A percentile compares a stretch with the other conserved stretches of the same genome.
These are phyloP conservation scores for Parathielavia hyrcaniae DNA, from an alignment of 495 filamentous ascomycete genomes.

Conservation along the genomic window DNA sequence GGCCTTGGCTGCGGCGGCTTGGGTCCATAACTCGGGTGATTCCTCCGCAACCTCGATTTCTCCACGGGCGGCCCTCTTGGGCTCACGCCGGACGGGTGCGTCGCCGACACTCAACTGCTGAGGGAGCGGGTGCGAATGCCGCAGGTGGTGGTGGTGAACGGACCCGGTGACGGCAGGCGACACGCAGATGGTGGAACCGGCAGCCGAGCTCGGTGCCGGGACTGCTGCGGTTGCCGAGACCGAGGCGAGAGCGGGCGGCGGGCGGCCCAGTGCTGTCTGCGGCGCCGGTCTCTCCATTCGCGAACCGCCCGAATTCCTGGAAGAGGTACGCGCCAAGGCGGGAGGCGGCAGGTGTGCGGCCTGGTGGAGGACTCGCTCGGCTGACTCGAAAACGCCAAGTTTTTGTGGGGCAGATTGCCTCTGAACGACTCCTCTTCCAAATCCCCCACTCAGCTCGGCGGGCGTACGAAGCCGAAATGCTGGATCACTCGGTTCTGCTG, in stretches of 20 bases:
- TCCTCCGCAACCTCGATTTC: constrained; percentile 1
- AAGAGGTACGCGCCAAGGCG: constrained; percentile 1
- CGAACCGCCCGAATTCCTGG: background rate
- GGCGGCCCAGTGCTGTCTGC: background rate
- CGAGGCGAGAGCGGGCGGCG: constrained; percentile 4
- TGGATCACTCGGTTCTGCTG: background rate
- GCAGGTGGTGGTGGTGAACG: background rate
- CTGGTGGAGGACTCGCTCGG: background rate
- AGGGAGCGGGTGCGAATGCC: constrained; percentile 10
- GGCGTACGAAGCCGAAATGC: background rate
- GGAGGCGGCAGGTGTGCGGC: background rate
- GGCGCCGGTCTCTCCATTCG: constrained; percentile 9
- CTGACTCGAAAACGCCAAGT: background rate
- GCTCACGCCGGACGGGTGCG: background rate
- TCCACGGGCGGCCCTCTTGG: constrained; percentile 3
- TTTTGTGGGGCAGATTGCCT: too few species aligned
- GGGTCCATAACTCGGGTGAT: constrained; percentile 5
- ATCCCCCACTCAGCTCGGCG: background rate
- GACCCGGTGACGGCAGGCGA: constrained; percentile 15
- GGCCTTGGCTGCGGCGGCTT: background rate
- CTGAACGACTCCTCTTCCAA: background rate
- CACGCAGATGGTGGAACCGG: constrained; percentile 35
- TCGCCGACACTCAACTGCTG: background rate
- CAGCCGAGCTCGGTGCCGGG: constrained; percentile 33
- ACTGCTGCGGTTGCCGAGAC: constrained; percentile 14